Conservation (phyloP, 345 rosid genomes). For the Salix caprea region DNA sequence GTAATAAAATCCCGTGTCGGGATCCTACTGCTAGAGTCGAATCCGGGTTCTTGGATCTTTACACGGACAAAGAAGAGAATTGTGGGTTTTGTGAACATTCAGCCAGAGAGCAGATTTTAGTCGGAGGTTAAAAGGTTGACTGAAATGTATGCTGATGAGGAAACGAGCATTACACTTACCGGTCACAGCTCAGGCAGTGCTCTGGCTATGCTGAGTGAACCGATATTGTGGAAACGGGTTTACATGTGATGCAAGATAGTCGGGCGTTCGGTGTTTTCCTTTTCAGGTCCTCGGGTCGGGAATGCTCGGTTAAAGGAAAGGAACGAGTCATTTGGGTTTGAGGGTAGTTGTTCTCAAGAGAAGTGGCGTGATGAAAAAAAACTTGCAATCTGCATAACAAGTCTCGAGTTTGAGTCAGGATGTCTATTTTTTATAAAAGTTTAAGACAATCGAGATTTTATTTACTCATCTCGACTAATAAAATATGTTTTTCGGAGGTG, state of each 20-base stretch:
- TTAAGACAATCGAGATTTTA: too few relatives aligned
- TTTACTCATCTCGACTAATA: too few relatives aligned
- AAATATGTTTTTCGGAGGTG: too few relatives aligned
- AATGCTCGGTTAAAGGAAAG: constrained; percentile 63
- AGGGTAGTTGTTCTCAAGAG: constrained; percentile 33
- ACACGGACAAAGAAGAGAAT: constrained; percentile 51
- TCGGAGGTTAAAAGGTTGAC: constrained; percentile 52
- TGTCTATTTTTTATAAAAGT: fast-evolving
- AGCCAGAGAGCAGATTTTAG: constrained; percentile 61
- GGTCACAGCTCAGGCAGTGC: constrained; percentile 90
- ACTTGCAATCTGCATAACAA: fast-evolving
- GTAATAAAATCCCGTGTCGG: constrained; percentile 55
- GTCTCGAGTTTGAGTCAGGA: too few relatives aligned
- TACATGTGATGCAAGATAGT: constrained; percentile 36
- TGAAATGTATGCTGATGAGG: constrained; percentile 42
- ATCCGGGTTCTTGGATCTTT: constrained; percentile 76
- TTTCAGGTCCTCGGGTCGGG: constrained; percentile 77
- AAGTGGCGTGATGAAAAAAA: too few relatives aligned
- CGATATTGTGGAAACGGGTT: constrained; percentile 60
- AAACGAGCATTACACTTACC: constrained; percentile 64
- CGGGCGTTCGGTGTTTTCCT: constrained; percentile 49
- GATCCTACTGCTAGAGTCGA: constrained; percentile 67
- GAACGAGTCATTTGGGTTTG: constrained; percentile 51
- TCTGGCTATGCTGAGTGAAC: constrained; percentile 68
- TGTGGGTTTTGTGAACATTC: constrained; percentile 64